phyloP scores from a whole-genome alignment of 805 yeast species.

The Starmera quercuum region DNA sequence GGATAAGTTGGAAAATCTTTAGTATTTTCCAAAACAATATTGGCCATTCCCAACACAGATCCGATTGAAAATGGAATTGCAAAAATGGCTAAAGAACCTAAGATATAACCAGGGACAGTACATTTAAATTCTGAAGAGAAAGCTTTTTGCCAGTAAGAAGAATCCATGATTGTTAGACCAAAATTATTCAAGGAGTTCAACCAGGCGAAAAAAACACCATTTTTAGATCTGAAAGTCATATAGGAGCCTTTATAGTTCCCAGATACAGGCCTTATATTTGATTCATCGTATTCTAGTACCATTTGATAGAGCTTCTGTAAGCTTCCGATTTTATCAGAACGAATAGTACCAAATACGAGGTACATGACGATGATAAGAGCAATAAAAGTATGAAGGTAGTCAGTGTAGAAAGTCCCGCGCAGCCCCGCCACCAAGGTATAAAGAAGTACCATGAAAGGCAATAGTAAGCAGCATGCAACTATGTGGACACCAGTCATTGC shows the following conservation, averaged over 20 bases:
- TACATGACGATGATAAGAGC: constrained; percentile 31
- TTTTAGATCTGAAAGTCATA: constrained; percentile 27
- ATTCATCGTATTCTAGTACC: constrained; percentile 33
- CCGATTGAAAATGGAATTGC: constrained; percentile 32
- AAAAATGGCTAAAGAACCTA: constrained; percentile 33
- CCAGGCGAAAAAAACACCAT: constrained; percentile 25
- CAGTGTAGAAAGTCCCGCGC: constrained; percentile 45
- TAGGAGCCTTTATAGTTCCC: constrained; percentile 28
- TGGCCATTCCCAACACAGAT: constrained; percentile 28
- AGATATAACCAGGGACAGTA: constrained; percentile 29
- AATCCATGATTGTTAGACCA: constrained; percentile 28
- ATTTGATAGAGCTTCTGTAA: constrained; percentile 25
- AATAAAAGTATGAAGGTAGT: constrained; percentile 42
- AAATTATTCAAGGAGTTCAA: constrained; percentile 26
- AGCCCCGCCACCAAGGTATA: constrained; percentile 46
- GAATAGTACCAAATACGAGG: constrained; percentile 28
- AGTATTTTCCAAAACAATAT: constrained; percentile 25
- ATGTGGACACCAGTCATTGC: constrained; percentile 36
- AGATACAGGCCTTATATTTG: constrained; percentile 25
- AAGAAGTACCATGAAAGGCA: constrained; percentile 41
- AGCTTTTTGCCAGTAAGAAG: constrained; percentile 36
- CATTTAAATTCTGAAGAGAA: constrained; percentile 29
- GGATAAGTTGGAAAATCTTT: constrained; percentile 24
- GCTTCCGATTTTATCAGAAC: constrained; percentile 31
- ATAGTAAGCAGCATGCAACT: constrained; percentile 37